These are phyloP conservation scores for Bromus sterilis DNA, from an alignment of 176 grass and related monocot species.

Conservation along the genomic window DNA sequence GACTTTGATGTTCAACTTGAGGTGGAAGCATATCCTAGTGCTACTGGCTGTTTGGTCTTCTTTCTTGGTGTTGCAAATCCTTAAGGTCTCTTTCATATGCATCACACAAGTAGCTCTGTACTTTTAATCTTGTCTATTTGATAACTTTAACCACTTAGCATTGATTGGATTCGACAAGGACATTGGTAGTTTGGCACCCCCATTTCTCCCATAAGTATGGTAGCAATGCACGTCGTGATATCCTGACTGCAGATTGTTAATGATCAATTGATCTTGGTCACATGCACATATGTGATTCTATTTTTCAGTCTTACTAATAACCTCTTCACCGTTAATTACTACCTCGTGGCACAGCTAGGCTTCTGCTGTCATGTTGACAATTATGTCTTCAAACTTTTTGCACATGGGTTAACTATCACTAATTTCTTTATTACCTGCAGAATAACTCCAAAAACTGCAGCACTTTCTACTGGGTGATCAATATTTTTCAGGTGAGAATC, in stretches of 20 bases:
- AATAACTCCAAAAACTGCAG: constrained; percentile 68
- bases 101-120: neutral
- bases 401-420: neutral
- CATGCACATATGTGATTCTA: neutral
- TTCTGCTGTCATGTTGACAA: neutral
- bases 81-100: constrained; percentile 49
- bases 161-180: neutral
- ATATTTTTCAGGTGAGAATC: constrained; percentile 63
- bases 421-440: constrained; percentile 33
- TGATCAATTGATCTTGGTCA: neutral
- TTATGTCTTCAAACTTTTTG: neutral
- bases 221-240: neutral
- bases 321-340: neutral
- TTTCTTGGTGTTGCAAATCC: constrained; percentile 74
- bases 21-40: constrained; percentile 71
- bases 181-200: neutral
- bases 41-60: constrained; percentile 63
- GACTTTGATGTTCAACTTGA: constrained; percentile 70
- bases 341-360: neutral
- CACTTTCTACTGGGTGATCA: constrained; percentile 76
- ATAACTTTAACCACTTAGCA: neutral
- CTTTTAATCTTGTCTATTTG: neutral
- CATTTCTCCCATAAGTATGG: neutral
- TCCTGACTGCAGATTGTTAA: neutral
- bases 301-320: neutral